phyloP scores from a whole-genome alignment of 2,329 filamentous ascomycete species.

The Madurella fahalii region DNA sequence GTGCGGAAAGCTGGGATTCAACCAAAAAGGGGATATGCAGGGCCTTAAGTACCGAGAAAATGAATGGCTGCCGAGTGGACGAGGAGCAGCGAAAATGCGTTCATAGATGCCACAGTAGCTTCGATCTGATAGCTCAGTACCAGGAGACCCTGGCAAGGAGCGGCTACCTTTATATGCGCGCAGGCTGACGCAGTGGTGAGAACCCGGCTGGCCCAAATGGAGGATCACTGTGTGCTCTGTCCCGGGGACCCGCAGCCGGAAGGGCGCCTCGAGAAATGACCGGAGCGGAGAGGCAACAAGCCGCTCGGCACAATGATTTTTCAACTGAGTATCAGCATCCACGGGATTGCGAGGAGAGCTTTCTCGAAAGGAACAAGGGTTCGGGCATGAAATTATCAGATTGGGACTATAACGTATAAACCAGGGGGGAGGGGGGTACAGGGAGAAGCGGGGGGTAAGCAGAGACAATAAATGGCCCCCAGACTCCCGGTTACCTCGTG shows the following conservation, averaged over 20 bases:
- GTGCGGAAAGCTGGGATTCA: background rate
- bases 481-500: too few species aligned
- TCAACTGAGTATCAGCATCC: slow-evolving; percentile 15
- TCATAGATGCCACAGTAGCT: background rate
- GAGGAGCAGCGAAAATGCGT: background rate
- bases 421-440: slow-evolving; percentile 6
- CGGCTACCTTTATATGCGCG: slow-evolving; percentile 5
- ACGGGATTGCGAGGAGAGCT: background rate
- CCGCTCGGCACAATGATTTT: slow-evolving; percentile 10
- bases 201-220: slow-evolving; percentile 2
- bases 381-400: background rate
- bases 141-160: slow-evolving; percentile 2
- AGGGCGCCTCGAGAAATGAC: slow-evolving; percentile 19
- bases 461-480: background rate
- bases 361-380: slow-evolving; percentile 1
- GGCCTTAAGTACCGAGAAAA: too few species aligned
- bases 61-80: background rate
- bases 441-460: background rate
- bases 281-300: slow-evolving; percentile 2
- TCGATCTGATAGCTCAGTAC: background rate
- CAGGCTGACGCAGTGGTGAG: slow-evolving; percentile 6
- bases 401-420: slow-evolving; percentile 6
- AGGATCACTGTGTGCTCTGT: background rate
- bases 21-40: too few species aligned
- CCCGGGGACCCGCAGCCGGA: slow-evolving; percentile 9